These are phyloP conservation scores for Ceratocystiopsis brevicomis DNA, from an alignment of 2,329 filamentous ascomycete species.

Conservation along the genomic window DNA sequence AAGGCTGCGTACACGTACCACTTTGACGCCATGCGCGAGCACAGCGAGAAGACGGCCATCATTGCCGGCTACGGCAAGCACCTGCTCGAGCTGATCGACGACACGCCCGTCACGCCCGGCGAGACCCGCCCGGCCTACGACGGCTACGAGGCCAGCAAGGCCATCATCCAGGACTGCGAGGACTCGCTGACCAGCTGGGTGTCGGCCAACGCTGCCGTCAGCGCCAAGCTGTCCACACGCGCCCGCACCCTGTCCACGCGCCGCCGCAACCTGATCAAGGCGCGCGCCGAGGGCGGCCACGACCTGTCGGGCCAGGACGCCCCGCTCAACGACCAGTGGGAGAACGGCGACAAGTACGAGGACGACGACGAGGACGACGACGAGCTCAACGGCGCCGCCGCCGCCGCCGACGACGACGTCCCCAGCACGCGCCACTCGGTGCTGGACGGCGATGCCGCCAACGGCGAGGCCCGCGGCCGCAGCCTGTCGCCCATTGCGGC, in stretches of 20 bases:
- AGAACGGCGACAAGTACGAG: slow-evolving; percentile 42
- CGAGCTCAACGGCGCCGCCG: slow-evolving; percentile 12
- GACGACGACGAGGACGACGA: slow-evolving; percentile 40
- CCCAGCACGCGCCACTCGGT: slow-evolving; percentile 21
- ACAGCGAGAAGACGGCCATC: slow-evolving; percentile 95
- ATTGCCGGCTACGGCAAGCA: slow-evolving; percentile 97
- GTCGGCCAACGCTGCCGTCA: slow-evolving; percentile 70
- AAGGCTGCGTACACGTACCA: slow-evolving; percentile 97
- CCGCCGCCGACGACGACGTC: slow-evolving; percentile 15
- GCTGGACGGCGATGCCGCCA: slow-evolving; percentile 32
- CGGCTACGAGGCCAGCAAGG: slow-evolving; percentile 95
- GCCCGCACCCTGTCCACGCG: slow-evolving; percentile 76
- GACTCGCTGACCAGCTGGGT: slow-evolving; percentile 97
- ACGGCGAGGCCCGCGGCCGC: slow-evolving; percentile 37
- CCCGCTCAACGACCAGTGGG: slow-evolving; percentile 67
- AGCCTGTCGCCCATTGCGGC: slow-evolving; percentile 31
- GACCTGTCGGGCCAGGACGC: slow-evolving; percentile 72
- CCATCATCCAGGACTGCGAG: slow-evolving; percentile 98
- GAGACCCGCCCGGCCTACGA: slow-evolving; percentile 94
- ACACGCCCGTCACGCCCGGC: slow-evolving; percentile 89
- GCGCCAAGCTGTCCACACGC: slow-evolving; percentile 69
- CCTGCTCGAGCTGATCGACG: slow-evolving; percentile 88
- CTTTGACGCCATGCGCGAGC: slow-evolving; percentile 91
- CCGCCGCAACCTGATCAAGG: slow-evolving; percentile 51
- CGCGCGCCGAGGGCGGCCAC: slow-evolving; percentile 54